Conservation (phyloP, 257 asterid genomes). For the Eustoma russellianum region DNA sequence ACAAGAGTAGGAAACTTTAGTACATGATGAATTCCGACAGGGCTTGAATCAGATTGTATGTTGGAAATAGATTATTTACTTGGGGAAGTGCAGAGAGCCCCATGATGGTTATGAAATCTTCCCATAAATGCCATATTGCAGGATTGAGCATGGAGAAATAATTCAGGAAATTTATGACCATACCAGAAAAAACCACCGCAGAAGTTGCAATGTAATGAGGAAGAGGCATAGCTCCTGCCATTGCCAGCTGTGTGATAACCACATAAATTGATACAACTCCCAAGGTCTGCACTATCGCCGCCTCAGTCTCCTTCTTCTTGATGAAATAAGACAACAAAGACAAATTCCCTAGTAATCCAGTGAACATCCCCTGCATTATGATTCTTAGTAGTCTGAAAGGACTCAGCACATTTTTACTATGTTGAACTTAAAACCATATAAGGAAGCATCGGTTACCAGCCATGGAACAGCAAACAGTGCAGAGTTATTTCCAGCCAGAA, state of each 20-base stretch:
- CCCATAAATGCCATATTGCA: conserved; percentile 79
- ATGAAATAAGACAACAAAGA: conserved; percentile 78
- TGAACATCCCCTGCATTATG: conserved; percentile 74
- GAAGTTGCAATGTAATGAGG: conserved; percentile 79
- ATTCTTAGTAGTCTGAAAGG: not conserved
- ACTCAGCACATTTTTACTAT: not conserved
- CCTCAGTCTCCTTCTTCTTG: conserved; percentile 86
- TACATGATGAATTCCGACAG: not conserved
- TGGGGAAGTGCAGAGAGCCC: conserved; percentile 90
- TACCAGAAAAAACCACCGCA: conserved; percentile 65
- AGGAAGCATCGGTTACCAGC: conserved; percentile 53
- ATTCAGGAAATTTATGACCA: conserved; percentile 56
- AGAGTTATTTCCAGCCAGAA: conserved; percentile 59
- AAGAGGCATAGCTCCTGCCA: conserved; percentile 94
- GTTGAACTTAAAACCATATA: not conserved
- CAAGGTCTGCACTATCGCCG: conserved; percentile 67
- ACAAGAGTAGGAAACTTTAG: conserved; percentile 1
- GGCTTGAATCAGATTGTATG: not conserved
- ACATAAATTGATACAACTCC: conserved; percentile 76
- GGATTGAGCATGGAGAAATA: conserved; percentile 58
- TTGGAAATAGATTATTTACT: conserved; percentile 30
- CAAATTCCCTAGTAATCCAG: conserved; percentile 94
- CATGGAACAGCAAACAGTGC: conserved; percentile 94
- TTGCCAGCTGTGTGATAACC: conserved; percentile 79
- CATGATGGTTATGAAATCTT: conserved; percentile 74